phyloP scores from a whole-genome alignment of 2,329 filamentous ascomycete species.

The Furcasterigmium sp. region DNA sequence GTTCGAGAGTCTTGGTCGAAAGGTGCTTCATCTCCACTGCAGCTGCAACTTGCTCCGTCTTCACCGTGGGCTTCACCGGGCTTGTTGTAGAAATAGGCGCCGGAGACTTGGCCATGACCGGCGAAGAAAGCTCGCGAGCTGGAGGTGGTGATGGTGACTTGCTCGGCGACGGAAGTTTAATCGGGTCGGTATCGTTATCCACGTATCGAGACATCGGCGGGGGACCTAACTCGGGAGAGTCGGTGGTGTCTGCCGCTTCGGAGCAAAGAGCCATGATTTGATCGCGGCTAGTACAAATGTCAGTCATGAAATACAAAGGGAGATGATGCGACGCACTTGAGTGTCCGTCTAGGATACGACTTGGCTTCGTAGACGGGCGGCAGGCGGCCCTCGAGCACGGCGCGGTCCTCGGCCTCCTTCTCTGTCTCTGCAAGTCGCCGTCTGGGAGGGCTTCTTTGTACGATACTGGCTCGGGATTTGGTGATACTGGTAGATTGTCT shows the following conservation, averaged over 20 bases:
- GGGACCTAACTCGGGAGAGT: constrained; percentile 66
- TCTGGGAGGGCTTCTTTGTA: constrained; percentile 43
- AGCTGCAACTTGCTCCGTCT: neutral
- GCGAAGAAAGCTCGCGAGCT: neutral
- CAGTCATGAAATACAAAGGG: constrained; percentile 7
- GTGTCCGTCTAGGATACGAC: constrained; percentile 36
- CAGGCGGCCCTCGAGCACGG: constrained; percentile 49
- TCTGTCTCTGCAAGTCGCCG: constrained; percentile 52
- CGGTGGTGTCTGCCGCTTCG: constrained; percentile 39
- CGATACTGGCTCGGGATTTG: constrained; percentile 5
- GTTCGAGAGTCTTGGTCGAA: too few species aligned
- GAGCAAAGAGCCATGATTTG: constrained; percentile 57
- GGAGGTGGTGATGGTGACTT: constrained; percentile 10
- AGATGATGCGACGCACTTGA: neutral
- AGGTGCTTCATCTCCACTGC: too few species aligned
- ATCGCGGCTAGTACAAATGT: constrained; percentile 40
- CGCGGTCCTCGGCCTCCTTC: constrained; percentile 45
- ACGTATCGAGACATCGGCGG: constrained; percentile 55
- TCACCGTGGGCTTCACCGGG: neutral
- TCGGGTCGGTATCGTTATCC: constrained; percentile 43
- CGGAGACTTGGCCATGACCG: neutral
- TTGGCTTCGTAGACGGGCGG: constrained; percentile 68
- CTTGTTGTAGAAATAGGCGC: neutral
- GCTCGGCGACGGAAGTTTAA: constrained; percentile 44
- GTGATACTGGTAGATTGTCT: constrained; percentile 19